A percentile compares a stretch with the other conserved stretches of the same genome.
These are phyloP conservation scores for Globisporangium orthogonon DNA, from an alignment of 352 stramenopile genomes.

Conservation along the genomic window DNA sequence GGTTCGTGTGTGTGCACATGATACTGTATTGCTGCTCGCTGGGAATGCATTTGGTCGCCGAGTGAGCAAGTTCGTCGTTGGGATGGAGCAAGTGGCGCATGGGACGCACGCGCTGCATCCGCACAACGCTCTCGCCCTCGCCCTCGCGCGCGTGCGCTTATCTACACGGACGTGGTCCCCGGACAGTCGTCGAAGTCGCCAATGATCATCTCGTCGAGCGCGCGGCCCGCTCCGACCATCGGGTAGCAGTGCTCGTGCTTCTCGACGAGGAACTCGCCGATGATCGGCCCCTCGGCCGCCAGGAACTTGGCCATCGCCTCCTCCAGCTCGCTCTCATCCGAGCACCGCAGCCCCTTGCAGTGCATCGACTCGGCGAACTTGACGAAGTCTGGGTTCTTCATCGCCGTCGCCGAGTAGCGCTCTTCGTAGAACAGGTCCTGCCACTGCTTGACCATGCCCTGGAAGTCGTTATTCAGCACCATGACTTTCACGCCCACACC, in stretches of 20 bases:
- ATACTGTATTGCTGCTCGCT: too few relatives aligned
- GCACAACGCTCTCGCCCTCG: slow-evolving; percentile 9
- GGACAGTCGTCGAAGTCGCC: slow-evolving; percentile 92
- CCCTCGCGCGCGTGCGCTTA: not conserved
- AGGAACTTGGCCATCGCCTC: slow-evolving; percentile 92
- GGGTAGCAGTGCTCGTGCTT: slow-evolving; percentile 94
- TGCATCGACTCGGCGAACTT: slow-evolving; percentile 92
- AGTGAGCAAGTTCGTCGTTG: too few relatives aligned
- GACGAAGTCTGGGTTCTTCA: slow-evolving; percentile 93
- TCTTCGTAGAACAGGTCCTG: slow-evolving; percentile 96
- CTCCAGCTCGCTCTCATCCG: slow-evolving; percentile 84
- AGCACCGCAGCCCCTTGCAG: slow-evolving; percentile 89
- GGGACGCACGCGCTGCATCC: not conserved
- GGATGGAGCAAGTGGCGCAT: too few relatives aligned
- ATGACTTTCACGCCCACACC: slow-evolving; percentile 94
- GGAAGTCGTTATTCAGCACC: slow-evolving; percentile 95
- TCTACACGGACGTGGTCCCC: slow-evolving; percentile 84
- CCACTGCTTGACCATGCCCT: slow-evolving; percentile 98
- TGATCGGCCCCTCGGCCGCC: slow-evolving; percentile 89
- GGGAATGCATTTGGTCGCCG: too few relatives aligned
- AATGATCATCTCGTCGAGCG: slow-evolving; percentile 95
- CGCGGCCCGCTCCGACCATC: slow-evolving; percentile 90
- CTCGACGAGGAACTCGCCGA: slow-evolving; percentile 92
- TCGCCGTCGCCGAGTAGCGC: slow-evolving; percentile 86
- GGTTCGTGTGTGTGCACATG: too few relatives aligned